Evolutionary conservation across 1,284 basidiomycete species (phyloP).

Genomic region (Omphalotus olearius): DNA sequence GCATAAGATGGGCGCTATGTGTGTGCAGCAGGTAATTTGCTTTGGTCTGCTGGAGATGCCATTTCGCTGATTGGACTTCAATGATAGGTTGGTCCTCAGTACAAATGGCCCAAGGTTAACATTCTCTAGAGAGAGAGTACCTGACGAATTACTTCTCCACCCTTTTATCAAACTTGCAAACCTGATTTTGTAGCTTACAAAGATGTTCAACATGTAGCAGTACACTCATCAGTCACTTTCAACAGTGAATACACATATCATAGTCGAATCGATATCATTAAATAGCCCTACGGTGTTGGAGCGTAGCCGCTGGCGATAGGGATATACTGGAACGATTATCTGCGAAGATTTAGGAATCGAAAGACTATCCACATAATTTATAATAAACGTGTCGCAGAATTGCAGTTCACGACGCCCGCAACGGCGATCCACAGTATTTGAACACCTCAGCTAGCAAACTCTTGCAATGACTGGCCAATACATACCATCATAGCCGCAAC

Average conservation of each 20-base stretch:
- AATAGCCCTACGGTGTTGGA: too few relatives aligned
- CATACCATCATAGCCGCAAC: too few relatives aligned
- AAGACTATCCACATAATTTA: too few relatives aligned
- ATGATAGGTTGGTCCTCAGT: conserved; percentile 63
- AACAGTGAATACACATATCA: conserved; percentile 11
- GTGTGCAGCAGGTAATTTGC: conserved; percentile 75
- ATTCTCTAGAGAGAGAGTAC: conserved; percentile 34
- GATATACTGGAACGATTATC: too few relatives aligned
- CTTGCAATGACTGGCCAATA: too few relatives aligned
- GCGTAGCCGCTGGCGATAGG: too few relatives aligned
- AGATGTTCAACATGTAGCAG: conserved; percentile 13
- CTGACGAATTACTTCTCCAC: not conserved
- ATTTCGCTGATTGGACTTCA: not conserved
- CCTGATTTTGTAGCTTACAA: not conserved
- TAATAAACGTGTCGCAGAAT: too few relatives aligned
- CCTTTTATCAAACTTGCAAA: not conserved
- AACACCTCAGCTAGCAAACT: too few relatives aligned
- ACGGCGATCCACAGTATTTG: too few relatives aligned
- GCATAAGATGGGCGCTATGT: conserved; percentile 88
- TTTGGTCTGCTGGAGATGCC: not conserved
- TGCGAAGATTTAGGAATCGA: too few relatives aligned
- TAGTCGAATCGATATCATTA: not conserved
- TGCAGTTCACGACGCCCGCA: too few relatives aligned
- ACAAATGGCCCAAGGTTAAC: conserved; percentile 56
- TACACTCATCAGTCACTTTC: conserved; percentile 13